phyloP scores from a whole-genome alignment of 148 eudicot species.

The Camellia sinensis region DNA sequence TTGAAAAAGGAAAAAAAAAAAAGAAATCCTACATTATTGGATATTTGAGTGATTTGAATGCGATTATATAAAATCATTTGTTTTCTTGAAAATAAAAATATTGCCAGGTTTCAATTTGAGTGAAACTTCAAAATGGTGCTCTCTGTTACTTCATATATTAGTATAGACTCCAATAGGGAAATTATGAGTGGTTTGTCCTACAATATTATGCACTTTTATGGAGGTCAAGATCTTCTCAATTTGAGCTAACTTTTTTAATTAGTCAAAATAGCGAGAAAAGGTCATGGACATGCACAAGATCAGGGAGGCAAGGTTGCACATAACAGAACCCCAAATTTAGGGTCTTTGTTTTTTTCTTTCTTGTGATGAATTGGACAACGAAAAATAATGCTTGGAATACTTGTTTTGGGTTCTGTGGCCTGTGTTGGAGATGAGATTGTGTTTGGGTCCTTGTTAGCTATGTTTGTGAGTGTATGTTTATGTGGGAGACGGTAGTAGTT shows the following conservation, averaged over 20 bases:
- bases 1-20: too few species aligned
- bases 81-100: too few species aligned
- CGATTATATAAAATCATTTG: too few species aligned
- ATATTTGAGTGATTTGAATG: not conserved
- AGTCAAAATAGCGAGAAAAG: not conserved
- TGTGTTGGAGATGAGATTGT: not conserved
- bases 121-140: too few species aligned
- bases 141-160: too few species aligned
- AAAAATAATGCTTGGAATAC: not conserved
- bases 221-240: not conserved
- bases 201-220: not conserved
- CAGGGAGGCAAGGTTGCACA: not conserved
- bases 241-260: not conserved
- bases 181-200: not conserved
- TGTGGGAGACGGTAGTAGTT: not conserved
- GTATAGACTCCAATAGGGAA: too few species aligned
- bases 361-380: not conserved
- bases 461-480: not conserved
- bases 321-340: not conserved
- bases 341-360: not conserved
- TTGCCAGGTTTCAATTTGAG: too few species aligned
- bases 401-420: not conserved
- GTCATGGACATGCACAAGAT: not conserved
- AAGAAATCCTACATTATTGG: too few species aligned
- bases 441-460: not conserved